Conservation (phyloP, 2,329 filamentous ascomycete species). For the Colletotrichum sp. region DNA sequence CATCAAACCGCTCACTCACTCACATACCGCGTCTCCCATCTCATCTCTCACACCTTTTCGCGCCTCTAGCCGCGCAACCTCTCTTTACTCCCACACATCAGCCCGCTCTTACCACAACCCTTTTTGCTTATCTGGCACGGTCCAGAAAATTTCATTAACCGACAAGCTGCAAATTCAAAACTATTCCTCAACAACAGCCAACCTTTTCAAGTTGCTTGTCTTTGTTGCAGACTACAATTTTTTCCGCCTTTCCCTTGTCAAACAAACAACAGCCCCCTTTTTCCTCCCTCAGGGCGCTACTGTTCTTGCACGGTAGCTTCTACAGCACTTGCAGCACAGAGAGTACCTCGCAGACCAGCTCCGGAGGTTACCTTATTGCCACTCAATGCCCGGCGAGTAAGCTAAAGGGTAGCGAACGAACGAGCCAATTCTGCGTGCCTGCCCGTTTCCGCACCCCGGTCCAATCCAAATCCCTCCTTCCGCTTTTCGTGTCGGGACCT, state of each 20-base stretch:
- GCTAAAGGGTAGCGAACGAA: constrained; percentile 13
- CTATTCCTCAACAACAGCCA: background rate
- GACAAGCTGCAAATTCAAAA: background rate
- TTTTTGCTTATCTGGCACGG: background rate
- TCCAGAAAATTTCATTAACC: background rate
- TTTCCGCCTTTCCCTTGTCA: background rate
- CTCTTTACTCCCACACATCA: background rate
- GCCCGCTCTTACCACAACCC: background rate
- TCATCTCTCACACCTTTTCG: background rate
- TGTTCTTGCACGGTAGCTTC: background rate
- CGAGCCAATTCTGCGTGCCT: constrained; percentile 19
- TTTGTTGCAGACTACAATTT: background rate
- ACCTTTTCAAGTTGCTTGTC: background rate
- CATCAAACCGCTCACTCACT: background rate
- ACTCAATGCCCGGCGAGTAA: constrained; percentile 19
- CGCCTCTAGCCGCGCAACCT: background rate
- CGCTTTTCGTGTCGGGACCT: constrained; percentile 18
- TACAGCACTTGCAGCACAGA: background rate
- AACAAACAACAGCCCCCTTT: background rate
- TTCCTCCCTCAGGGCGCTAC: background rate
- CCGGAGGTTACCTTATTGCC: constrained; percentile 11
- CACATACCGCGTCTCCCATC: background rate
- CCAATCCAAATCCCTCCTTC: constrained; percentile 9
- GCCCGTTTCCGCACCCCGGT: constrained; percentile 11
- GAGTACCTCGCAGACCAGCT: background rate